Base-by-base conservation (phyloP, 495 filamentous ascomycete genomes). In the Podospora anserina region DNA sequence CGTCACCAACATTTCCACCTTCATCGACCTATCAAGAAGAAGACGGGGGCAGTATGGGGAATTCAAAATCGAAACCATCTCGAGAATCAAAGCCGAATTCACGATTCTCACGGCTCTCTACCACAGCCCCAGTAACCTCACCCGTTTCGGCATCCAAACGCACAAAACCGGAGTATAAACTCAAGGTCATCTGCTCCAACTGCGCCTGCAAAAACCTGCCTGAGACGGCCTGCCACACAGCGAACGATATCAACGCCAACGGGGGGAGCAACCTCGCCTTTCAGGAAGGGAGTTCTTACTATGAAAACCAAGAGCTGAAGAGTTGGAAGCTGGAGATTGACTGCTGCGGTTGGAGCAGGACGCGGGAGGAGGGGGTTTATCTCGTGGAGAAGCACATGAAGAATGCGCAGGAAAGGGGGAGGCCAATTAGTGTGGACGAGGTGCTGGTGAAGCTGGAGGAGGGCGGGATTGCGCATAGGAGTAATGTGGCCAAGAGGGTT, bases 391-490 rank as follows among this genome's bases (percentile, higher is more conserved):
- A n/a, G 32, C n/a, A 53, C 28, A 49, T 39, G 61, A 63, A 32
- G 16, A 44, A 3, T 2, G 61, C n/a, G 15, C 18, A 63, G 18
- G 32, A 49, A n/a, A 20, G 30, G n/a, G 15, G 26, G 3, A 63
- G 32, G 32, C 30, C 61, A 5, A 39, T 63, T 13, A 28, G 30
- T 9, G 61, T 63, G 19, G 61, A 63, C 5, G 61, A 63, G 15
- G 16, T 63, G 30, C 32, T 63, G 30, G 18, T 13, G 61, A 32
- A 63, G 61, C 32, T 63, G 30, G 61, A 63, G n/a, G 61, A 49
- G 30, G 16, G 18, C 5, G 61, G 61, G 7, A 32, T 63, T 6
- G 34, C 16, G 32, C 34, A 34, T 18, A 7, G 16, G 9, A 61
- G 59, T 11, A 58, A 23, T 58, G 55, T 19, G 23, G 18, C 7